Evolutionary conservation across 441 rosid genomes (phyloP).

Genomic region (Populus hybrid): DNA sequence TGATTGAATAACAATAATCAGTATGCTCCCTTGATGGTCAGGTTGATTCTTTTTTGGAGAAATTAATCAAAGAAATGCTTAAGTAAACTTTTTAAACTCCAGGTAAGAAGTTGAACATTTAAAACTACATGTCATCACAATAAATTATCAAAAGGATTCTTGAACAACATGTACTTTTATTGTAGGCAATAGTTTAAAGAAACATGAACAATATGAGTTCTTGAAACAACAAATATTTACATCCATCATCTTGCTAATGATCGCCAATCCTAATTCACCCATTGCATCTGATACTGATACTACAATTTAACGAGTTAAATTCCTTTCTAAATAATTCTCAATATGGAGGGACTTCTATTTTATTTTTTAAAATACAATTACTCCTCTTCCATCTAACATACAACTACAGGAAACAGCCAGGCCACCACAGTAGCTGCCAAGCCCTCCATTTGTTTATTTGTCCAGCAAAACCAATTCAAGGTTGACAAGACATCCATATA

Average conservation of each 20-base stretch:
- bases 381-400: not conserved
- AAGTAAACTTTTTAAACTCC: not conserved
- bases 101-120: not conserved
- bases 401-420: not conserved
- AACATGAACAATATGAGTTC: not conserved
- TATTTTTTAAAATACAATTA: too few species aligned
- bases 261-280: not conserved
- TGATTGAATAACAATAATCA: slow-evolving; percentile 41
- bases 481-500: not conserved
- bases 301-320: not conserved
- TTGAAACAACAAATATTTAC: not conserved
- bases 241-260: not conserved
- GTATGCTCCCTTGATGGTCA: slow-evolving; percentile 21
- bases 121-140: slow-evolving; percentile 1
- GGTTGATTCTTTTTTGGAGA: slow-evolving; percentile 14
- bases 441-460: not conserved
- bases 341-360: not conserved
- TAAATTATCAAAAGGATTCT: not conserved
- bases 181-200: not conserved
- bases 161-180: too few species aligned
- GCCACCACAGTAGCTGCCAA: not conserved
- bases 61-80: not conserved
- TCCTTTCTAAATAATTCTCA: not conserved
- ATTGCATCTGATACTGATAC: not conserved
- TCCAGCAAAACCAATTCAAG: not conserved